phyloP scores from a whole-genome alignment of 768 basidiomycete genomes.

The Cystobasidium onofrii region DNA sequence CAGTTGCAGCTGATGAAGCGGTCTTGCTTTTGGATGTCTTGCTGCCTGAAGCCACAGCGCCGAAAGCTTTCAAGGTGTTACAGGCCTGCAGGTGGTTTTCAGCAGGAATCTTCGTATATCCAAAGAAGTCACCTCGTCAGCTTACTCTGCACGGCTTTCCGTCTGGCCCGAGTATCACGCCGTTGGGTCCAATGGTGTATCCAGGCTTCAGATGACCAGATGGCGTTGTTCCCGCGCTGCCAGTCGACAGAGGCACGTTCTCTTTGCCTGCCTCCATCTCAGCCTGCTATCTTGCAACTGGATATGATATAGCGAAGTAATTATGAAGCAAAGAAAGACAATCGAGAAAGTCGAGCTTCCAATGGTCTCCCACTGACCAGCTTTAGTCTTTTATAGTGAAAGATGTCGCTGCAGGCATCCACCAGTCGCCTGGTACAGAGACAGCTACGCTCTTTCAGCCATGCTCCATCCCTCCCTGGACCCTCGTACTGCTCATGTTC shows the following conservation, averaged over 20 bases:
- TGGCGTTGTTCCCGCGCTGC: not conserved
- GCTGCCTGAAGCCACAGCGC: conserved; percentile 55
- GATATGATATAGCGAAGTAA: too few species aligned
- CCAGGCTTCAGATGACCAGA: conserved; percentile 33
- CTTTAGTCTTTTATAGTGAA: too few species aligned
- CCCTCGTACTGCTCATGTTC: conserved; percentile 6
- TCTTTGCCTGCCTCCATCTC: conserved; percentile 6
- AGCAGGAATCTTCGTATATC: conserved; percentile 19
- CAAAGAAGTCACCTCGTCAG: conserved; percentile 12
- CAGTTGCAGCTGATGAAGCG: conserved; percentile 39
- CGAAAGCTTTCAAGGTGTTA: conserved; percentile 56
- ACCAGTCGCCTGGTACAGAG: not conserved
- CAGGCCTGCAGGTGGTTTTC: conserved; percentile 29
- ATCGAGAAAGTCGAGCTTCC: not conserved
- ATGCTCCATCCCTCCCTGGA: not conserved
- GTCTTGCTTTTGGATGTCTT: conserved; percentile 45
- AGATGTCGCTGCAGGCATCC: conserved; percentile 19
- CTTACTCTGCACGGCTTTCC: conserved; percentile 94
- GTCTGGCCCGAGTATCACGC: conserved; percentile 80
- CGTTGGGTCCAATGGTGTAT: conserved; percentile 43
- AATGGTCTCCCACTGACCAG: not conserved
- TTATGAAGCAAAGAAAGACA: not conserved
- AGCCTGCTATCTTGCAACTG: not conserved
- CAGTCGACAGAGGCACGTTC: conserved; percentile 6
- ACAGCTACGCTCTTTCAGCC: not conserved